Evolutionary conservation across 176 grass and related monocot genomes (phyloP), one percentile per base, ranked within the genome.

Genomic region (Pontederia paniculata): DNA sequence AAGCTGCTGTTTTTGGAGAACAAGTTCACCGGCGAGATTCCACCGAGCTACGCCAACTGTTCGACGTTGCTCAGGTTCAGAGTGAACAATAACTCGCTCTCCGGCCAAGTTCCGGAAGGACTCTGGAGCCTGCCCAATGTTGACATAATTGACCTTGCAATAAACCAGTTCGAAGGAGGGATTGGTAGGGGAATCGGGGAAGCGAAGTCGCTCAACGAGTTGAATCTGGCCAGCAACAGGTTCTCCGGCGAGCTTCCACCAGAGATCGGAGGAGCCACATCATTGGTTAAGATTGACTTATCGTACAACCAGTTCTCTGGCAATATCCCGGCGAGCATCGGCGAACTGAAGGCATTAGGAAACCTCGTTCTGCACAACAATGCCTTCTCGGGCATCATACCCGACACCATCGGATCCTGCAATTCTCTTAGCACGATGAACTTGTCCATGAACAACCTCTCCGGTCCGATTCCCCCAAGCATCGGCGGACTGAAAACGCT

Each of bases 1-100:
- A 90, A 69, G 73, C 75, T 97, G 65, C 76, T 97, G 11, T 58
- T 97, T 42, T 85, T 97, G 8, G 82, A 97, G 75, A 97, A 97
- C 52, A 58, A 18, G 12, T 90, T 97, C 79, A 70, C 86, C 23
- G 86, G 86, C 8, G 57, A 17, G 15, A 90, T 97, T 10, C 91
- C 91, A 20, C 48, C 60, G 15, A 84, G 64, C 46, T 97, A 97
- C 70, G 82, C 67, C 0, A 52, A 20, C 23, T 97, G 91, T 67
- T 65, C 54, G 52, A 74, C 79, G 15, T 53, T 96, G 43, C 0
- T 1, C 43, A 54, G 91, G 66, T 79, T 96, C 60, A 44, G 91
- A 15, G 86, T 87, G 50, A 90, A 47, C 79, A 87, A 84, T 8
- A 97, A 97, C 67, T 54, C 5, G 6, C 77, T 97, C 21, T 62